Percentiles rank a stretch among this genome's conserved stretches.
These are phyloP conservation scores for Penicillium sp. DNA, from an alignment of 2,329 filamentous ascomycete genomes.

Conservation along the genomic window DNA sequence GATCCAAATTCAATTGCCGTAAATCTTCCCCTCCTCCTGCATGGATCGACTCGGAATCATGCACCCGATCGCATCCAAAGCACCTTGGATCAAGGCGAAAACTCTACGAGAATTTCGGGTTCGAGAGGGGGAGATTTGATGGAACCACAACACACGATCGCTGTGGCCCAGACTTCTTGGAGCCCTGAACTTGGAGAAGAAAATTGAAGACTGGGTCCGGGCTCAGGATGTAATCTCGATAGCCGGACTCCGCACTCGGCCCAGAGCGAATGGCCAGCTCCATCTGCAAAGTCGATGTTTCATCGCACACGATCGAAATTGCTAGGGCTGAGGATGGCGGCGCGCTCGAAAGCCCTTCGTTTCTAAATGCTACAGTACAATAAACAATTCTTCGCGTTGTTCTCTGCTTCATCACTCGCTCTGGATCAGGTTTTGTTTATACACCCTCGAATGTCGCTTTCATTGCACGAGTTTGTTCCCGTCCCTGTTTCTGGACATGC, in stretches of 20 bases:
- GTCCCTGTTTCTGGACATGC: neutral
- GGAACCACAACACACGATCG: neutral
- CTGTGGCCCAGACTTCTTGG: neutral
- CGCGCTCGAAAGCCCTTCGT: neutral
- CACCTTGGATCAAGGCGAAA: neutral
- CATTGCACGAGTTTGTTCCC: neutral
- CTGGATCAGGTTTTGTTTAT: neutral
- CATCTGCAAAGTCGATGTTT: neutral
- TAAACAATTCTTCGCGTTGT: neutral
- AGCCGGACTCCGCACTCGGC: neutral
- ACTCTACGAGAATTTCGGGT: neutral
- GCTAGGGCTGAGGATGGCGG: neutral
- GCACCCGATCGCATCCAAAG: neutral
- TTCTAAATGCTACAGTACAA: neutral
- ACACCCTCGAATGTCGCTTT: neutral
- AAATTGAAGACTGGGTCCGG: neutral
- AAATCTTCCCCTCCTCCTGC: neutral
- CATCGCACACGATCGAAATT: neutral
- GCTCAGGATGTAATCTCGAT: neutral
- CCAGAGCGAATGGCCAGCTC: neutral
- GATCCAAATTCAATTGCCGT: neutral
- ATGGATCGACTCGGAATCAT: slow-evolving; percentile 1
- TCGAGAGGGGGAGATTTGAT: neutral
- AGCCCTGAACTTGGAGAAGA: neutral
- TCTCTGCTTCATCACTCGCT: neutral